These are phyloP conservation scores for Capsicum baccatum DNA, from an alignment of 257 asterid species.

Conservation along the genomic window DNA sequence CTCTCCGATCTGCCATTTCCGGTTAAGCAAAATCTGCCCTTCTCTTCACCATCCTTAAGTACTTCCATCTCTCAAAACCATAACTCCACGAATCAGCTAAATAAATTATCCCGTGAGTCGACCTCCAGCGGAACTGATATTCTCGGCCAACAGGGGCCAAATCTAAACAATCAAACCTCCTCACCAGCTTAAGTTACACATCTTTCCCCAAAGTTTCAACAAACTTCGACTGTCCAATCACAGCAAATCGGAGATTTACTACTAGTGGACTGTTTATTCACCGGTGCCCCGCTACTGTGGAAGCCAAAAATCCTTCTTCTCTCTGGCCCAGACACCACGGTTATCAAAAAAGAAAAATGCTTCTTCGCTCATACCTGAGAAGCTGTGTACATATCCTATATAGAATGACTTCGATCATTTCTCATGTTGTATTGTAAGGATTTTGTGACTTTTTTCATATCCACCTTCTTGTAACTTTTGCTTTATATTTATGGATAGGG, in stretches of 20 bases:
- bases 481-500: neutral
- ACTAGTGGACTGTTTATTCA: neutral
- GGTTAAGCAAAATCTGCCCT: neutral
- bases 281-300: neutral
- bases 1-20: neutral
- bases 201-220: neutral
- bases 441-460: neutral
- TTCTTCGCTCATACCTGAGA: conserved; percentile 17
- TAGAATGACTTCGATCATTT: neutral
- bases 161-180: neutral
- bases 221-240: neutral
- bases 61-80: neutral
- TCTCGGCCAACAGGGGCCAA: neutral
- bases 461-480: neutral
- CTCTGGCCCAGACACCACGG: neutral
- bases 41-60: neutral
- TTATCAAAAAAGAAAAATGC: neutral
- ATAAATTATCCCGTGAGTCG: no score
- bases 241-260: neutral
- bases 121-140: neutral
- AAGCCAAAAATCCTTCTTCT: conserved; percentile 1
- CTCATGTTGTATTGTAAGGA: neutral
- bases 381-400: neutral
- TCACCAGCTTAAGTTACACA: neutral
- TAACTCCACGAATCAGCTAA: neutral